Percentiles rank a stretch among this genome's conserved stretches.
Conservation (phyloP, 768 basidiomycete species). For the Ramaria sp. region DNA sequence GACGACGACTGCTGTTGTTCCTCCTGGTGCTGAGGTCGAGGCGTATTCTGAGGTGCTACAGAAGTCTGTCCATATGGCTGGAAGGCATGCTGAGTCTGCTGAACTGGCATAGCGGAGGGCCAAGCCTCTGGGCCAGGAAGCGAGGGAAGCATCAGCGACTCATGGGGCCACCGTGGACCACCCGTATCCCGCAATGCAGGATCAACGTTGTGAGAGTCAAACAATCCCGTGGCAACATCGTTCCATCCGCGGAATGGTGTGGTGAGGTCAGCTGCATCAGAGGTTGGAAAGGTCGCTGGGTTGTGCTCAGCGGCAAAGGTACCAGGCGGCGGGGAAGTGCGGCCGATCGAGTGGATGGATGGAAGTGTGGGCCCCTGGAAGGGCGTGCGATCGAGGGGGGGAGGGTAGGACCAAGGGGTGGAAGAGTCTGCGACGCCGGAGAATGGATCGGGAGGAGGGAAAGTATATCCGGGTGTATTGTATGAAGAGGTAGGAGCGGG, state of each 20-base stretch:
- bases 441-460: conserved; percentile 28
- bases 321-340: neutral
- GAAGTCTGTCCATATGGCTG: neutral
- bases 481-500: conserved; percentile 30
- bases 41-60: neutral
- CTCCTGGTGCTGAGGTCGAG: neutral
- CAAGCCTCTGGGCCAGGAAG: neutral
- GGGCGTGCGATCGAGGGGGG: neutral
- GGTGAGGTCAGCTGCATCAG: conserved; percentile 17
- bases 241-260: neutral
- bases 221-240: neutral
- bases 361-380: neutral
- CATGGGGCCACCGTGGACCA: neutral
- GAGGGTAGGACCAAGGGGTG: neutral
- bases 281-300: conserved; percentile 16
- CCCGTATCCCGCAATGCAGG: neutral
- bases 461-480: conserved; percentile 30
- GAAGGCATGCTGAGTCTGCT: neutral
- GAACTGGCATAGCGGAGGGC: neutral
- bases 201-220: neutral
- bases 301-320: no score
- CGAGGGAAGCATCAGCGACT: neutral
- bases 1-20: neutral
- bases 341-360: conserved; percentile 5
- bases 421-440: conserved; percentile 22